phyloP scores from a whole-genome alignment of 148 eudicot genomes.

The Mesembryanthemum crystallinum region DNA sequence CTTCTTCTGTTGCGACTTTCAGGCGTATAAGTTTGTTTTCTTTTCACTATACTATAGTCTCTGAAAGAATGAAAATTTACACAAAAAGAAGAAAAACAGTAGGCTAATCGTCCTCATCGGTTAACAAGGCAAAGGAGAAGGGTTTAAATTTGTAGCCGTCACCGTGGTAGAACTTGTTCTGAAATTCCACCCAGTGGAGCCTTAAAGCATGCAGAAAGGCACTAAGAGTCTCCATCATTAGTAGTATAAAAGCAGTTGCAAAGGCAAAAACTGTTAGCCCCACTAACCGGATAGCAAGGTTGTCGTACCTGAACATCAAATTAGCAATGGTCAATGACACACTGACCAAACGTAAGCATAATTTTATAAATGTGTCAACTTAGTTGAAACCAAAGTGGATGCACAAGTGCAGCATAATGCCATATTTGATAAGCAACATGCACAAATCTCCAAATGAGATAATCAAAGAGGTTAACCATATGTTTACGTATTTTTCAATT shows the following conservation, averaged over 20 bases:
- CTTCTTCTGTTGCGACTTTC: conserved; percentile 11
- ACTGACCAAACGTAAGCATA: background rate
- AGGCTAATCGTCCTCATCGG: conserved; percentile 79
- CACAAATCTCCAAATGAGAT: background rate
- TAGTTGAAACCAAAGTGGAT: background rate
- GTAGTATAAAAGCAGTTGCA: conserved; percentile 88
- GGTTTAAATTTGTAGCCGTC: conserved; percentile 96
- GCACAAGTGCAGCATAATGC: background rate
- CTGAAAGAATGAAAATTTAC: conserved; percentile 32
- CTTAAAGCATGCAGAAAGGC: conserved; percentile 98
- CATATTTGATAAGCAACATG: background rate
- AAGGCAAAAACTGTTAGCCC: conserved; percentile 82
- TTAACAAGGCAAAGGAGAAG: conserved; percentile 76
- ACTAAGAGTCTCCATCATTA: conserved; percentile 95
- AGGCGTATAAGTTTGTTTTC: conserved; percentile 1
- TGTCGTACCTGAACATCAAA: conserved; percentile 62
- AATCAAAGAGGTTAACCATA: background rate
- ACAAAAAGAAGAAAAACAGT: conserved; percentile 1
- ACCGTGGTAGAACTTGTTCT: conserved; percentile 84
- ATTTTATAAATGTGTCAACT: background rate
- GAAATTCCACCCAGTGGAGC: conserved; percentile 99
- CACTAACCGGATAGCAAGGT: conserved; percentile 56
- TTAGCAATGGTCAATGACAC: background rate
- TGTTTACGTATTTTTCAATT: background rate
- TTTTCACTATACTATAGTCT: conserved; percentile 17